Percentiles rank a stretch among this genome's conserved stretches.
These are phyloP conservation scores for Acorus calamus DNA, from an alignment of 106 monocot species.

Conservation along the genomic window DNA sequence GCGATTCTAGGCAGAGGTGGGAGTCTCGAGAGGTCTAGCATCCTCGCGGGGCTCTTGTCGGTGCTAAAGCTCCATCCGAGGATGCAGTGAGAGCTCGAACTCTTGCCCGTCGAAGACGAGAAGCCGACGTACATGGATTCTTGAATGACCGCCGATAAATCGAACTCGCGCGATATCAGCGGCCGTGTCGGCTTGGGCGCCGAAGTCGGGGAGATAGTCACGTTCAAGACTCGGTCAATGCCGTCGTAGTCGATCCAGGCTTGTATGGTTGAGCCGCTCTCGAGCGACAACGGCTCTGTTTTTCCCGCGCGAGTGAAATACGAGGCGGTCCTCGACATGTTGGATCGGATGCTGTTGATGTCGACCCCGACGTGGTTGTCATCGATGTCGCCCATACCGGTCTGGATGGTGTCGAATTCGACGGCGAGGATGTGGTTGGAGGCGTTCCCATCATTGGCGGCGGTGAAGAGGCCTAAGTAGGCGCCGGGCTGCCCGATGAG, in stretches of 20 bases:
- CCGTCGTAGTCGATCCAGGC: conserved; percentile 71
- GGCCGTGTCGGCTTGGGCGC: neutral
- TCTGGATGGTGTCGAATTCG: conserved; percentile 3
- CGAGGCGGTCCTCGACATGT: conserved; percentile 19
- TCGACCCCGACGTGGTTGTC: conserved; percentile 9
- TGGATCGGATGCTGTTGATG: conserved; percentile 25
- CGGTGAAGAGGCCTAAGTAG: conserved; percentile 5
- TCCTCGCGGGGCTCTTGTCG: neutral
- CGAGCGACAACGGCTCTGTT: conserved; percentile 22
- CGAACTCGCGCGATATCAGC: neutral
- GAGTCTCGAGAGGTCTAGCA: neutral
- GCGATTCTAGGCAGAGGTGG: too few relatives aligned
- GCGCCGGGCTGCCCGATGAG: neutral
- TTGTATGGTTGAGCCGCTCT: conserved; percentile 26
- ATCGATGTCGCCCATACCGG: neutral
- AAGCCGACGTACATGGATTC: conserved; percentile 2
- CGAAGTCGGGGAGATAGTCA: conserved; percentile 41
- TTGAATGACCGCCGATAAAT: neutral
- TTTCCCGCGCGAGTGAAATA: conserved; percentile 5
- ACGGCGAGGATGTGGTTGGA: neutral
- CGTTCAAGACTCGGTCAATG: conserved; percentile 25
- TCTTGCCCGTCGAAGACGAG: neutral
- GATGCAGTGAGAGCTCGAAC: neutral
- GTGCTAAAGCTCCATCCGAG: conserved; percentile 1
- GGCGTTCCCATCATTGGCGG: neutral